Base-by-base conservation (phyloP, 2,329 filamentous ascomycete species). In the Diplodia sapinea region DNA sequence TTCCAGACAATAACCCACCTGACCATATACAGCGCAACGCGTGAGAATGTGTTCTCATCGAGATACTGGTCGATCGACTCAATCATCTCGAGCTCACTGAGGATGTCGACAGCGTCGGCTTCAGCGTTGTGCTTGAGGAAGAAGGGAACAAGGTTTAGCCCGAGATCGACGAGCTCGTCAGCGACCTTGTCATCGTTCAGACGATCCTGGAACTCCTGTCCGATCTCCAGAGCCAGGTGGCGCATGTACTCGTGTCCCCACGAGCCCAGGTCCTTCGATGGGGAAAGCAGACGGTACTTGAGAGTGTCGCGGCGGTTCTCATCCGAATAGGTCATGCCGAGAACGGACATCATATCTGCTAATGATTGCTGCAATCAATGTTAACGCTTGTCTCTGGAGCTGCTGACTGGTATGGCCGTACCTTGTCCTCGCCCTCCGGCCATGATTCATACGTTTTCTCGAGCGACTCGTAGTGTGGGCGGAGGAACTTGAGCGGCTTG, bases 191-290 rank as follows among this genome's bases (percentile, higher is more conserved):
- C 95, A 38, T 92, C 90, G 62, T 92, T 90, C 79, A 97, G 83
- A 72, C 94, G 88, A 80, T 93, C 94, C 77, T 88, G 91, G 77
- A 96, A 97, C 71, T 98, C 94, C 80, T 96, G 91, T 67, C 95
- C 95, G 72, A 99, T 95, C 82, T 99, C 94, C 69, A 99, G 84
- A 31, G 95, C 94, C 71, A 99, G 85, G 82, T 99, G 96, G 70
- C 96, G 88, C 76, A 96, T 93, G 79, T 99, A 99, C 85, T 99
- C 95, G 79, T 99, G 96, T 68, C 95, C 95, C 95, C 95, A 99
- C 6, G 94, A 97, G 68, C 90, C 91, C 75, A 99, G 93, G 79
- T 99, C 95, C 78, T 93, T 89, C 49, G 93, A 92, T 36, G 94
- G 93, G 43, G 94, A 91, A 69, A 97, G 86, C 63, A 99, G 86